Base-by-base conservation (phyloP, 2,329 filamentous ascomycete species). In the Colletotrichum musicola region DNA sequence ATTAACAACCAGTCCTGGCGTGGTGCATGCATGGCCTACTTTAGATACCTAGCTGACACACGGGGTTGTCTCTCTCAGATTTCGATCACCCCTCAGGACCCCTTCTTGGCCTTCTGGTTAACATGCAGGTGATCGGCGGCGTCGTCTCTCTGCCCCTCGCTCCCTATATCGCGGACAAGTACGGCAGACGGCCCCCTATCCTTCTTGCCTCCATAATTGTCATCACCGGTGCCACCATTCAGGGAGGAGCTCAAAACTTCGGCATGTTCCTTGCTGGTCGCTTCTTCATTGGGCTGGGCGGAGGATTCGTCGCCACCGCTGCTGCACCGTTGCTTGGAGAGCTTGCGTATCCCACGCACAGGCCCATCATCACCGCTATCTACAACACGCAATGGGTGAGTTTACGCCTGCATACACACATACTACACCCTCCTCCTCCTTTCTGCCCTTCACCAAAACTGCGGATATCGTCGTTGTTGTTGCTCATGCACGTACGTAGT, bases 291-390 rank as follows among this genome's bases (percentile, higher is more conserved):
- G 27, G 27, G 3, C 27, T 30, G 27, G 27, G 27, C 4, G 72
- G 73, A 1, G 72, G 70, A 20, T 75, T 80, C 38, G 70, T 77
- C 4, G 72, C 74, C 3, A 77, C 77, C 3, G 75, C 78, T 0
- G 74, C 74, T 2, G 77, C 79, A 1, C 73, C 79, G 1, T 72
- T 81, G 0, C 74, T 80, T 1, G 72, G 76, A 0, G 78, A 81
- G 55, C 69, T 80, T 9, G 75, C 78, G 0, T 78, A 79, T 64
- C 78, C 78, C 0, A 76, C 75, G 0, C 78, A 81, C 20, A 72
- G 78, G 58, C 75, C 74, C 9, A 78, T 75, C 38, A 59, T 77
- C 6, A 78, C 78, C 2, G 73, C 75, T 3, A 46, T 79, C 16
- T 80, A 78, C 67, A 77, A 78, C 46, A 76, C 76, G 10, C 22